Evolutionary conservation across 768 basidiomycete genomes (phyloP).

Genomic region (Galerina marginata): DNA sequence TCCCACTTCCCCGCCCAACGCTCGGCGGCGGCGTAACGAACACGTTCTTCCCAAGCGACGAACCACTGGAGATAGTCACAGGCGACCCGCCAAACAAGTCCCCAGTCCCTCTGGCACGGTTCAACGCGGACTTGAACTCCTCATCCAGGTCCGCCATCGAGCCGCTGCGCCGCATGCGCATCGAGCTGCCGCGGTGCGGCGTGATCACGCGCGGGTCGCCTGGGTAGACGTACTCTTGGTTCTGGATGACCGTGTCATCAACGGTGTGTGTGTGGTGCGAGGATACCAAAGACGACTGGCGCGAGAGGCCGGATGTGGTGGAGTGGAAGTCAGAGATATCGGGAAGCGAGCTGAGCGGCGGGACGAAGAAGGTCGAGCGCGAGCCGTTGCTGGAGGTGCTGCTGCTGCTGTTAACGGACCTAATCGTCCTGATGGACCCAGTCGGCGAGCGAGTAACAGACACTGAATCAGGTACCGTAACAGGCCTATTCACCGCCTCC

Average conservation of each 20-base stretch:
- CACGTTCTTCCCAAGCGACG: slow-evolving; percentile 49
- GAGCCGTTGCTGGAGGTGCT: slow-evolving; percentile 59
- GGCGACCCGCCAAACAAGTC: slow-evolving; percentile 59
- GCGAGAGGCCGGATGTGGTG: slow-evolving; percentile 35
- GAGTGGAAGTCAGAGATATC: slow-evolving; percentile 69
- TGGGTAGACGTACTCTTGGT: slow-evolving; percentile 70
- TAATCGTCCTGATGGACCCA: slow-evolving; percentile 71
- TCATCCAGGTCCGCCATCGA: slow-evolving; percentile 78
- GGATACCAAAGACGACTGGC: slow-evolving; percentile 47
- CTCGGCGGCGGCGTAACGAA: slow-evolving; percentile 51
- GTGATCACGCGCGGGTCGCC: slow-evolving; percentile 78
- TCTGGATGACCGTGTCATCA: slow-evolving; percentile 74
- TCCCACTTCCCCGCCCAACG: slow-evolving; percentile 36
- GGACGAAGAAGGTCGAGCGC: slow-evolving; percentile 77
- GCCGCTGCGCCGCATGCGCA: slow-evolving; percentile 56
- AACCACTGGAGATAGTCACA: slow-evolving; percentile 75
- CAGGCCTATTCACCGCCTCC: slow-evolving; percentile 76
- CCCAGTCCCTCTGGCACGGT: slow-evolving; percentile 49
- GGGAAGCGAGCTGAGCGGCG: slow-evolving; percentile 71
- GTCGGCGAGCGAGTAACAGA: slow-evolving; percentile 57
- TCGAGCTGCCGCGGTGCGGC: slow-evolving; percentile 50
- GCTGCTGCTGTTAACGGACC: slow-evolving; percentile 53
- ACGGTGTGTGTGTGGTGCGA: slow-evolving; percentile 70
- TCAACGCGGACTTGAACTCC: slow-evolving; percentile 56
- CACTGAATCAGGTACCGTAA: slow-evolving; percentile 50